These are phyloP conservation scores for Mercurialis annua DNA, from an alignment of 345 rosid species.

Conservation along the genomic window DNA sequence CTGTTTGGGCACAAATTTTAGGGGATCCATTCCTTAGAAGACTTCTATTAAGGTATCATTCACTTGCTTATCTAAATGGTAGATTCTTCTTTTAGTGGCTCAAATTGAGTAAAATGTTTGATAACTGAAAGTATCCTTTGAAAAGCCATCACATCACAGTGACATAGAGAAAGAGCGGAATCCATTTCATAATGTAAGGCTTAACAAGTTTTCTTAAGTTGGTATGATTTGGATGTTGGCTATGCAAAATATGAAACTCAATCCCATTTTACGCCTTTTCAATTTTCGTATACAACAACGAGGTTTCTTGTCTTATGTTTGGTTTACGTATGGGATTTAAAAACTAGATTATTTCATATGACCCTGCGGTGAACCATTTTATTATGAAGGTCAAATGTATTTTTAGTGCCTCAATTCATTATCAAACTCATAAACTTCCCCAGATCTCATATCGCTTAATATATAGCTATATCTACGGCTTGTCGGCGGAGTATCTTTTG, in stretches of 20 bases:
- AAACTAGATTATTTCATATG: not conserved
- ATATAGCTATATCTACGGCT: not conserved
- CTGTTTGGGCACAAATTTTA: conserved; percentile 85
- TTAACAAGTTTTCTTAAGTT: not conserved
- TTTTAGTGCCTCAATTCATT: not conserved
- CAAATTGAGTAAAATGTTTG: not conserved
- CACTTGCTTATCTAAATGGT: not conserved
- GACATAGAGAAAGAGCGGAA: conserved; percentile 1
- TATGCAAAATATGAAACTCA: not conserved
- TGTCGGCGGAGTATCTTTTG: not conserved
- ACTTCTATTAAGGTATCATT: conserved; percentile 72
- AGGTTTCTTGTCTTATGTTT: not conserved
- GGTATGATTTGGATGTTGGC: not conserved
- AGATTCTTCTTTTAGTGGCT: not conserved
- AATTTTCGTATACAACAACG: not conserved
- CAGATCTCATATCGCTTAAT: not conserved
- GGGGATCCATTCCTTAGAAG: conserved; percentile 86
- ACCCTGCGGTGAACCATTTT: not conserved
- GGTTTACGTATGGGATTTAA: not conserved
- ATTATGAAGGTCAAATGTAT: not conserved
- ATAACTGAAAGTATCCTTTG: not conserved
- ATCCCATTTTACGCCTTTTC: not conserved
- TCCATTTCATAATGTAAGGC: not conserved
- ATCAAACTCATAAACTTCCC: not conserved
- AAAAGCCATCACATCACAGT: not conserved